Evolutionary conservation across 495 filamentous ascomycete species (phyloP), one percentile per base, ranked within the genome.

Genomic region (Corynascus novoguineensis): DNA sequence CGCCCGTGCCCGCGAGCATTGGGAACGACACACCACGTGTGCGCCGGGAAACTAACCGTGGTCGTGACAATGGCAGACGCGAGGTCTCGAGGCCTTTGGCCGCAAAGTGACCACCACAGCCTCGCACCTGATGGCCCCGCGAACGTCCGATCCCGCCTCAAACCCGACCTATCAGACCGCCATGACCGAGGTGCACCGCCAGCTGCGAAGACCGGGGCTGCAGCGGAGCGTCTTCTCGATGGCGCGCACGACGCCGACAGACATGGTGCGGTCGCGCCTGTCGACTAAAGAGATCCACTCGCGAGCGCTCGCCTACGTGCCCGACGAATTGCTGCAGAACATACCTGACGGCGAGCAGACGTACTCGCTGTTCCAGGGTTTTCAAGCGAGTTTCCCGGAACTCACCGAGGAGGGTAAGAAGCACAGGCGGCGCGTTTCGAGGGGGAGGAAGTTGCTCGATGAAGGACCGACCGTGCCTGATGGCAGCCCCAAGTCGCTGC

Each of bases 351-450:
- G 84, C 61, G 83, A 83, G 44, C 93, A 88, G 70, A 74, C 83
- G 24, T 99, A 93, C 72, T 96, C 90, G 11, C 77, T 99, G 6
- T 97, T 99, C 69, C 87, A 99, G 72, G 93, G 95, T 60, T 99
- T 99, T 65, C 84, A 95, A 73, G 95, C 92, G 29, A 88, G 85
- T 50, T 74, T 95, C 55, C 91, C 92, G 28, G 90, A 97, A 52
- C 78, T 84, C 46, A 78, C 82, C 40, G 73, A 78, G 37, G 81
- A 84, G 32, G 78, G 79, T 53, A 86, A 86, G 69, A 84, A 83
- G 67, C 87, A 91, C 71, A 77, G 83, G 55, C 78, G 87, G 65
- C 81, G 81, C 28, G 75, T 76, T 25, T 86, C 87, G n/a, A 84
- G 87, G 58, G 83, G 85, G 8, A 81, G 85, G 59, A 89, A 88